Evolutionary conservation across 1,284 basidiomycete genomes (phyloP).

Genomic region (Ceratobasidium sp.): DNA sequence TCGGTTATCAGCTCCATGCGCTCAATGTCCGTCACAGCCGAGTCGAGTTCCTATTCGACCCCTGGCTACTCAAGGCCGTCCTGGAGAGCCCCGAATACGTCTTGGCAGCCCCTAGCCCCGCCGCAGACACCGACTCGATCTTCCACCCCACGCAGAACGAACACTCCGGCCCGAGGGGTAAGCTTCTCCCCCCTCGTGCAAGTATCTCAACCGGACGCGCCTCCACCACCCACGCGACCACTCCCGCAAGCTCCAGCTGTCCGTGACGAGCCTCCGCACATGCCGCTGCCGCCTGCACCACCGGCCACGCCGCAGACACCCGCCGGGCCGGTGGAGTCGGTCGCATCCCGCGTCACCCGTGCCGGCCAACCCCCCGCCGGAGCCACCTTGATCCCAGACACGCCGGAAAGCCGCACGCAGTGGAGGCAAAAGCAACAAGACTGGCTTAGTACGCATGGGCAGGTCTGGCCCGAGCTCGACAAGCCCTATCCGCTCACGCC

Average conservation of each 20-base stretch:
- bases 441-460: neutral
- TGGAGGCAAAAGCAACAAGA: neutral
- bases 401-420: neutral
- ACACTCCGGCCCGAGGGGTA: neutral
- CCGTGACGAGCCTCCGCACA: neutral
- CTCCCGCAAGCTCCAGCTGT: neutral
- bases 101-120: too few species aligned
- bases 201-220: neutral
- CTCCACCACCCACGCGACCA: neutral
- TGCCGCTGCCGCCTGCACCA: neutral
- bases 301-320: neutral
- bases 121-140: too few species aligned
- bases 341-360: neutral
- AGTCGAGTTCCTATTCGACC: too few species aligned
- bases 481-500: constrained; percentile 11
- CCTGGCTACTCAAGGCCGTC: too few species aligned
- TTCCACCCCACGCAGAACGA: neutral
- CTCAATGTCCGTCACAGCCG: neutral
- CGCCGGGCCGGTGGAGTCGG: neutral
- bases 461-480: neutral
- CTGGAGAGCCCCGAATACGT: too few species aligned
- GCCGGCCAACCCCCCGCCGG: neutral
- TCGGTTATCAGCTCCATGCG: neutral
- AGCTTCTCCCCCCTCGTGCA: neutral
- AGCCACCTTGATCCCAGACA: neutral